Evolutionary conservation across 257 asterid genomes (phyloP), one percentile per base, ranked within the genome.

Genomic region (Osmanthus fragrans): DNA sequence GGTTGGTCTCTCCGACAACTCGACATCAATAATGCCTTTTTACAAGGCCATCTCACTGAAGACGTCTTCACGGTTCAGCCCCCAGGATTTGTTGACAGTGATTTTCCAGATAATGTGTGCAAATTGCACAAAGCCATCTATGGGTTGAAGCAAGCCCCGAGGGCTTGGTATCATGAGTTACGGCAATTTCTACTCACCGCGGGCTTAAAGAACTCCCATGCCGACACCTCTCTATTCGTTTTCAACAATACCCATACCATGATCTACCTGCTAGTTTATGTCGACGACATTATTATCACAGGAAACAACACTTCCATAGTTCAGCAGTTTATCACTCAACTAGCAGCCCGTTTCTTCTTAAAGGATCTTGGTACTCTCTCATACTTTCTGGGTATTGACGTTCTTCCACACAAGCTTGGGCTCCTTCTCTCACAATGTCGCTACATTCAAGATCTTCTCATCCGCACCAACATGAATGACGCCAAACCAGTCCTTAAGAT

Each of bases 31-130:
- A 78, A 78, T 27, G 77, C 73, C 15, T 63, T 78, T 3, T 33
- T 45, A 1, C 32, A 73, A 32, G 82, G 63, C 21, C 18, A 37
- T 27, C 34, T 71, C 19, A 1, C n/a, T 3, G 72, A 66, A 27
- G 40, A 40, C 3, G 71, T 77, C 3, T 77, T 13, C 49, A 70
- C 66, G 80, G 15, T 8, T n/a, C 76, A 77, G 54, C 80, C 76
- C 2, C 71, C 67, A 2, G 51, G 79, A 1, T 66, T 33, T 21
- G 19, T 33, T 51, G 76, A 70, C 15, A 51, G 21, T 1, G 7
- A 27, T 3, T 27, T 19, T n/a, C 80, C 70, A 37, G 4, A 5
- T 8, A 29, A 69, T 69, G 75, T 76, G 75, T 49, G 37, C 37
- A 69, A 4, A 4, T 32, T 77, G 0, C 25, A 58, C 7, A 70